phyloP scores from a whole-genome alignment of 2,329 filamentous ascomycete species.

The Beauveria asiatica region DNA sequence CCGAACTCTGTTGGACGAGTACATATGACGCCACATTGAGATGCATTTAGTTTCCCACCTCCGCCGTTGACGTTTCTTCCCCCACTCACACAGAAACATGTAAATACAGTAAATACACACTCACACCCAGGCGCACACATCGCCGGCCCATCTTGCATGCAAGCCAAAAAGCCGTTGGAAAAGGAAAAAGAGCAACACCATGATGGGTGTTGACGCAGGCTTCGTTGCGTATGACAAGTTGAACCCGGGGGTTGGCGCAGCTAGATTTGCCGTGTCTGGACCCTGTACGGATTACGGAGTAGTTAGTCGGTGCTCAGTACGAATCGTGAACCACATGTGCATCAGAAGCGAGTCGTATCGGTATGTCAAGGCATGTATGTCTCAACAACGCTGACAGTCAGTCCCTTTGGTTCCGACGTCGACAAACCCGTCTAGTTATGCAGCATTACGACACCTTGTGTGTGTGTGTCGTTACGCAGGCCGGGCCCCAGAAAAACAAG shows the following conservation, averaged over 20 bases:
- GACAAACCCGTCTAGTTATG: background rate
- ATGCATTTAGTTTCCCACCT: background rate
- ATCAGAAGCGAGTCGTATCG: background rate
- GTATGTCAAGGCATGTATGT: background rate
- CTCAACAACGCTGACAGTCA: background rate
- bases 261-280: background rate
- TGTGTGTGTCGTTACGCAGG: background rate
- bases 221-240: background rate
- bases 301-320: no score
- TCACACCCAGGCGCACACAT: background rate
- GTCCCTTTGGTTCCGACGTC: background rate
- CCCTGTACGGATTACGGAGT: no score
- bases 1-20: background rate
- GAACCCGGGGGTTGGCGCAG: background rate
- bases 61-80: background rate
- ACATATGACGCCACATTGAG: background rate
- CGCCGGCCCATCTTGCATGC: constrained; percentile 1
- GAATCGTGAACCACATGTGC: background rate
- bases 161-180: background rate
- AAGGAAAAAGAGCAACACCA: background rate
- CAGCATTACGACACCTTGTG: constrained; percentile 3
- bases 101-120: no score
- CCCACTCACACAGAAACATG: background rate
- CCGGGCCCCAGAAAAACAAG: background rate
- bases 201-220: no score